phyloP scores from a whole-genome alignment of 352 stramenopile genomes.

The Lagenidium sp. region DNA sequence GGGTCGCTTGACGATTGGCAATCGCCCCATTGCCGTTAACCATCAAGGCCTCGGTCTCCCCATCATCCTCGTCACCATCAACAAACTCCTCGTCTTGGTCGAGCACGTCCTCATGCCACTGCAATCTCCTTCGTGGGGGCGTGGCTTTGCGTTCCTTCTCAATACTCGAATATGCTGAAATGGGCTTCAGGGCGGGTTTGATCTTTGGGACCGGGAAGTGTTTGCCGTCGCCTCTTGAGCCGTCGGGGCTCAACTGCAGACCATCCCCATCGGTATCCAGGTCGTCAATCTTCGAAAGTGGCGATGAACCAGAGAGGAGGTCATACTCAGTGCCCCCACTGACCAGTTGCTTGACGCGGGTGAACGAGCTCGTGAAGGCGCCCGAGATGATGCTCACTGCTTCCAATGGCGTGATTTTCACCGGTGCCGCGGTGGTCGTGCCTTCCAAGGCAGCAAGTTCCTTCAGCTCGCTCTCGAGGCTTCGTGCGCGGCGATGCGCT shows the following conservation, averaged over 20 bases:
- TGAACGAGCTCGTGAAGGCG: constrained; percentile 52
- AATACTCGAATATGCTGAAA: constrained; percentile 62
- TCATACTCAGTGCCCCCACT: constrained; percentile 64
- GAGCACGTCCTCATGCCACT: constrained; percentile 73
- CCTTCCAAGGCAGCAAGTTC: constrained; percentile 53
- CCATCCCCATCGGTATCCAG: constrained; percentile 74
- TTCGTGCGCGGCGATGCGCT: constrained; percentile 66
- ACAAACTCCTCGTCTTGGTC: constrained; percentile 72
- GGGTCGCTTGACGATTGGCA: constrained; percentile 38
- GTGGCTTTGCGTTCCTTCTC: constrained; percentile 34
- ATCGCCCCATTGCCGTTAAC: constrained; percentile 31
- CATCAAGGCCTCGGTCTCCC: constrained; percentile 53
- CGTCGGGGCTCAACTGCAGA: constrained; percentile 72
- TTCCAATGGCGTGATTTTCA: constrained; percentile 49
- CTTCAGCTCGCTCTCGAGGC: constrained; percentile 63
- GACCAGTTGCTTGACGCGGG: constrained; percentile 50
- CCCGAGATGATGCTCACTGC: constrained; percentile 51
- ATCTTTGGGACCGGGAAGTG: constrained; percentile 43
- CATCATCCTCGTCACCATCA: constrained; percentile 38
- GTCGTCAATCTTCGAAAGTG: constrained; percentile 51
- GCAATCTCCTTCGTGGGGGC: constrained; percentile 35
- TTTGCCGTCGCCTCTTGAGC: constrained; percentile 38
- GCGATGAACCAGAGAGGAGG: constrained; percentile 43
- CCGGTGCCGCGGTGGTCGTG: constrained; percentile 3
- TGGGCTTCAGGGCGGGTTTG: constrained; percentile 58